Base-by-base conservation (phyloP, 345 rosid species). In the Syzygium jambos region DNA sequence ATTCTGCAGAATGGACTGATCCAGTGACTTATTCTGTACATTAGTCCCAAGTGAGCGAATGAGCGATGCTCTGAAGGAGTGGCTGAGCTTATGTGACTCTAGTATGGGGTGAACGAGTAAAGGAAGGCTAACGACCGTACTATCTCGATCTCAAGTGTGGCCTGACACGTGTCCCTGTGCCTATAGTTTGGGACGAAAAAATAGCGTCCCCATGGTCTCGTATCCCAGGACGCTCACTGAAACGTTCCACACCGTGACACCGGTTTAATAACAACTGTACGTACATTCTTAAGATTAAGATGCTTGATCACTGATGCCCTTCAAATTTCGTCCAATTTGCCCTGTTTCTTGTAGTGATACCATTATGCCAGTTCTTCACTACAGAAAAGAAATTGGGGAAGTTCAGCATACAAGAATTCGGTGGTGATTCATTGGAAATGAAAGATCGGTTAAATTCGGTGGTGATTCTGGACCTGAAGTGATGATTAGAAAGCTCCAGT, bases 121-220 rank as follows among this genome's bases (percentile, higher is more conserved):
- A 63, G 11, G 77, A 29, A 14, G 15, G 46, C 46, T 43, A 43
- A 43, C 46, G 6, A 43, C 46, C 46, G 7, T 43, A 43, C 46
- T 43, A 43, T 43, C 46, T 6, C 46, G 7, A 43, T 43, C 46
- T 43, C 46, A 43, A 43, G 7, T 43, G 46, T 43, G 46, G 46
- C 46, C 46, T 14, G 10, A 63, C 77, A 29, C 3, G 77, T 63
- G 34, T 29, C 0, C 5, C 29, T 14, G 77, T 30, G 4, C 29
- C 2, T 6, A 1, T n/a, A 13, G 4, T 63, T 29, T 4, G 1
- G 5, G 2, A 0, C 1, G 29, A 27, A 63, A 29, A 16, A 15
- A 7, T 3, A 29, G 3, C 17, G 22, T 34, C 77, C 53, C 77
- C 77, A 11, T 5, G 77, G 77, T 15, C 34, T 4, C 16, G 77